Base-by-base conservation (phyloP, 2,329 filamentous ascomycete species). In the Colletotrichum godetiae region DNA sequence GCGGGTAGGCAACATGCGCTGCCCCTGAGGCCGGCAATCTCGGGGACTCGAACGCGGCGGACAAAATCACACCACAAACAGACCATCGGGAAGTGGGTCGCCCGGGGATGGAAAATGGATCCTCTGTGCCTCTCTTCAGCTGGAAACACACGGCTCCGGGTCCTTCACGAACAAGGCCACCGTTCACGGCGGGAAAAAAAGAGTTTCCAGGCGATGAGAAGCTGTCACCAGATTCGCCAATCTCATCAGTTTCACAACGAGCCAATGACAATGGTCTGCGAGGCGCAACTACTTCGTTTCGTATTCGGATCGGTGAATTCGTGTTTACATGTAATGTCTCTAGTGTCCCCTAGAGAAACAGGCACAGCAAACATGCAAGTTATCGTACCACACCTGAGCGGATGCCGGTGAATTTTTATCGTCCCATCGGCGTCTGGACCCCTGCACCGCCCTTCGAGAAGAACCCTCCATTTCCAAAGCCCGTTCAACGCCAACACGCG, bases 21-120 rank as follows among this genome's bases (percentile, higher is more conserved):
- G 33, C 70, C 70, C 70, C 64, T 70, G 66, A 42, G 52, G 42
- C 27, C 59, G 67, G 70, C 65, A 70, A 73, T 65, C 60, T 70
- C 70, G 70, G 55, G 22, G 66, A 24, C 60, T 15, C 33, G 24
- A 24, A 55, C 27, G 62, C 56, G 56, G 46, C 46, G 60, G 49
- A 13, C 33, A 73, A 33, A 73, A 73, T 73, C 70, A 65, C 67
- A 70, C 70, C 70, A 73, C 67, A 61, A 73, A 70, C 70, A 59
- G 42, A 65, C 67, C 70, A 73, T 56, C 70, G 70, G 70, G 10
- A 73, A 73, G 70, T 73, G 70, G 70, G 60, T 65, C 70, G 22
- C 55, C 70, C 70, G 70, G 67, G 67, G 70, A 56, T 70, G 60
- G 67, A 33, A 58, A 56, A 70, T 11, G 67, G 66, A 29, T 27